Percentiles rank a stretch among this genome's conserved stretches.
These are phyloP conservation scores for Glebionis coronaria DNA, from an alignment of 129 eudicot genomes.

Conservation along the genomic window DNA sequence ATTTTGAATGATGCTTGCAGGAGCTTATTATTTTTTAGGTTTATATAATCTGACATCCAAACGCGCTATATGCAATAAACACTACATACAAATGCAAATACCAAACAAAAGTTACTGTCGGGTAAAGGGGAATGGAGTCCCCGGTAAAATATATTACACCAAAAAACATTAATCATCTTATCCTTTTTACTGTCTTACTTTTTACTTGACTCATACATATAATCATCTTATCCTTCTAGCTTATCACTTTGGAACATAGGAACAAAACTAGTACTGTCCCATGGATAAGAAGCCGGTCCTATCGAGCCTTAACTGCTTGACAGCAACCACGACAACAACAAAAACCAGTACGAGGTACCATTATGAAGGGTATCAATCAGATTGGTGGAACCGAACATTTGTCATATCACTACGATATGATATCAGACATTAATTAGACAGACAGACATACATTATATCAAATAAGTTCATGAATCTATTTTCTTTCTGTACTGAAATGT, in stretches of 20 bases:
- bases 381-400: neutral
- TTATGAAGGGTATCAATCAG: conserved; percentile 2
- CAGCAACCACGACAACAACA: neutral
- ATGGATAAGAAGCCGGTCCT: neutral
- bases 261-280: neutral
- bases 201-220: neutral
- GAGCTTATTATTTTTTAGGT: too few relatives aligned
- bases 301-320: neutral
- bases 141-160: too few relatives aligned
- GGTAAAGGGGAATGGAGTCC: too few relatives aligned
- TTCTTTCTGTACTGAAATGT: too few relatives aligned
- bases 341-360: conserved; percentile 4
- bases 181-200: too few relatives aligned
- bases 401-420: neutral
- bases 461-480: too few relatives aligned
- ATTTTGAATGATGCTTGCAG: too few relatives aligned
- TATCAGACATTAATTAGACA: neutral
- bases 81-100: too few relatives aligned
- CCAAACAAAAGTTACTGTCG: too few relatives aligned
- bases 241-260: neutral
- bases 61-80: too few relatives aligned
- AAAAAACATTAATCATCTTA: too few relatives aligned
- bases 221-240: neutral
- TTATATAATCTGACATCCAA: too few relatives aligned
- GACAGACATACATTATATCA: neutral